Percentiles rank a stretch among this genome's conserved stretches.
Evolutionary conservation across 495 filamentous ascomycete species (phyloP).

Genomic region (Hypoxylon fuscum): DNA sequence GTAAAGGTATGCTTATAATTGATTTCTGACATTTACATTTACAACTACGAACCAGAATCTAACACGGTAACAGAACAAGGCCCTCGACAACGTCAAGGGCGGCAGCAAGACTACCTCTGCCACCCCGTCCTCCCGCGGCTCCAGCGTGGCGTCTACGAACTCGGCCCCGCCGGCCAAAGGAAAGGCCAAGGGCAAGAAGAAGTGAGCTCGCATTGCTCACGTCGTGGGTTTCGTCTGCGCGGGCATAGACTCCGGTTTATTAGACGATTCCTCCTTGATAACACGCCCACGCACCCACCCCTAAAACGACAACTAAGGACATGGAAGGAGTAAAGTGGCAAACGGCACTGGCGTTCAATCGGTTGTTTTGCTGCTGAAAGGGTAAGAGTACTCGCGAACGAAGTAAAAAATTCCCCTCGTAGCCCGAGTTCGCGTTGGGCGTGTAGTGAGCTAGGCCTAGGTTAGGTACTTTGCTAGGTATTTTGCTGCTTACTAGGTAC

Average conservation of each 20-base stretch:
- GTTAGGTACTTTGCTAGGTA: too few species aligned
- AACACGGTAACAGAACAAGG: slow-evolving; percentile 63
- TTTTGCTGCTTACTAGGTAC: too few species aligned
- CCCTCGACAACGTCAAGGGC: slow-evolving; percentile 67
- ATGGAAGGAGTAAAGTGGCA: slow-evolving; percentile 11
- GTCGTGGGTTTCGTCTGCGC: background rate
- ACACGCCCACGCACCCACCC: too few species aligned
- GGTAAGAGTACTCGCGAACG: background rate
- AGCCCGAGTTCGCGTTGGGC: too few species aligned
- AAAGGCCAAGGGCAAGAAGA: slow-evolving; percentile 66
- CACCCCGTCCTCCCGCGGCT: slow-evolving; percentile 62
- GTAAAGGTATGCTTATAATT: slow-evolving; percentile 64
- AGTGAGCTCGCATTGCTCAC: slow-evolving; percentile 38
- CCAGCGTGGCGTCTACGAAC: slow-evolving; percentile 59
- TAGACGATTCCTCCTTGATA: background rate
- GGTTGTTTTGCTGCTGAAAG: background rate
- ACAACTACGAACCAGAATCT: slow-evolving; percentile 16
- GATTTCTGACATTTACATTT: background rate
- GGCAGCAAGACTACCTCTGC: slow-evolving; percentile 65
- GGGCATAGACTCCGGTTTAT: background rate
- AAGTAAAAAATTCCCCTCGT: too few species aligned
- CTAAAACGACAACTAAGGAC: too few species aligned
- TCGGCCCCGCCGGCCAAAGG: slow-evolving; percentile 54
- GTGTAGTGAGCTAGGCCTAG: too few species aligned
- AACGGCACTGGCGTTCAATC: slow-evolving; percentile 9